Evolutionary conservation across 2,329 filamentous ascomycete species (phyloP), one percentile per base, ranked within the genome.

Genomic region (Leptographium lundbergii): DNA sequence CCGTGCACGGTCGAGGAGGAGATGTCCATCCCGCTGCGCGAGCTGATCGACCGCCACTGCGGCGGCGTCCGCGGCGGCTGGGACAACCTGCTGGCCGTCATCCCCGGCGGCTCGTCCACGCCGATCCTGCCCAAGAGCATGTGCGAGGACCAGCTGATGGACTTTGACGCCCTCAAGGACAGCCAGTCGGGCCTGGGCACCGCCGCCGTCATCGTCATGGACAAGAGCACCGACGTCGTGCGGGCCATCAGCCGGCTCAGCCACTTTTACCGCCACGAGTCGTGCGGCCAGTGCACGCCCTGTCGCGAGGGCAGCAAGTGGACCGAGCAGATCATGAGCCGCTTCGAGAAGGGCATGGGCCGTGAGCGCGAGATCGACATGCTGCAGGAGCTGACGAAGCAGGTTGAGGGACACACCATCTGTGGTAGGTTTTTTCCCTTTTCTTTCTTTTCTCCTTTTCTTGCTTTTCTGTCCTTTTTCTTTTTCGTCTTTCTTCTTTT

Each of bases 301-400:
- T 99, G 94, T 82, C 88, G 94, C 71, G 94, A 99, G 77, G 94
- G 94, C 65, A 95, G 88, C 79, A 96, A 95, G 79, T 99, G 94
- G 94, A 96, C 92, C 13, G 88, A 95, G 75, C 91, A 99, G 80
- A 97, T 99, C 74, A 97, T 99, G 94, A 80, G 88, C 74, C 87
- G 94, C 60, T 95, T 99, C 67, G 91, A 95, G 79, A 88, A 88
- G 73, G 94, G 94, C 61, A 84, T 89, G 74, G 94, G 89, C 61
- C 85, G 89, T 63, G 85, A 87, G 73, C 82, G 94, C 62, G 94
- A 99, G 77, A 99, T 99, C 72, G 94, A 99, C 73, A 99, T 99
- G 94, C 82, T 99, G 66, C 94, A 96, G 78, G 94, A 99, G 79
- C 78, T 99, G 67, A 99, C 94, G 63, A 99, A 99, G 82, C 94